Conservation (phyloP, 352 stramenopile genomes). For the Blastocystis sp. region DNA sequence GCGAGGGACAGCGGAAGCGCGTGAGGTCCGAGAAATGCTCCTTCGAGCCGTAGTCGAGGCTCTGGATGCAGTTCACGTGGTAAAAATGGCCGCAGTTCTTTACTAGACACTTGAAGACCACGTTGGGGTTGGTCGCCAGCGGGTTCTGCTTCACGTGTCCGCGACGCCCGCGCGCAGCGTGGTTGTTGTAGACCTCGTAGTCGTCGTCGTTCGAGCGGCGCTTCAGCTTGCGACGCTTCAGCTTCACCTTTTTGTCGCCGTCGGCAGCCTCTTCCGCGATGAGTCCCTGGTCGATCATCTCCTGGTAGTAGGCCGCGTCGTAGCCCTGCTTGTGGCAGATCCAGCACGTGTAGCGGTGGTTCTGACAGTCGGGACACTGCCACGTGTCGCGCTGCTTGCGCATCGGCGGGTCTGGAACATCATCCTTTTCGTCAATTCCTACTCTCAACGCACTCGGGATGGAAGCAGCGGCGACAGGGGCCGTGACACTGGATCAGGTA, state of each 20-base stretch:
- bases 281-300: constrained; percentile 30
- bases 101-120: constrained; percentile 53
- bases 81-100: constrained; percentile 51
- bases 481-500: constrained; percentile 49
- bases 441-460: constrained; percentile 50
- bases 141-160: constrained; percentile 42
- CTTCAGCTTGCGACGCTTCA: neutral
- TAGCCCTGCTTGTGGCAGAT: constrained; percentile 55
- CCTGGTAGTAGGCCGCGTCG: constrained; percentile 40
- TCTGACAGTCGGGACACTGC: constrained; percentile 33
- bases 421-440: neutral
- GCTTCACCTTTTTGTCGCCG: neutral
- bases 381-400: constrained; percentile 34
- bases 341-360: constrained; percentile 29
- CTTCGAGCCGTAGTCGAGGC: constrained; percentile 23
- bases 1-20: constrained; percentile 46
- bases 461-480: constrained; percentile 47
- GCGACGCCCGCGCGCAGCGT: neutral
- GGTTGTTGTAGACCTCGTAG: constrained; percentile 9
- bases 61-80: constrained; percentile 50
- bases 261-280: neutral
- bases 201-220: constrained; percentile 1
- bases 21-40: constrained; percentile 50
- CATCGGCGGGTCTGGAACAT: constrained; percentile 9
- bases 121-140: constrained; percentile 23